Evolutionary conservation across 208 protist genomes (phyloP).

Genomic region (Wallacemonas sp.): DNA sequence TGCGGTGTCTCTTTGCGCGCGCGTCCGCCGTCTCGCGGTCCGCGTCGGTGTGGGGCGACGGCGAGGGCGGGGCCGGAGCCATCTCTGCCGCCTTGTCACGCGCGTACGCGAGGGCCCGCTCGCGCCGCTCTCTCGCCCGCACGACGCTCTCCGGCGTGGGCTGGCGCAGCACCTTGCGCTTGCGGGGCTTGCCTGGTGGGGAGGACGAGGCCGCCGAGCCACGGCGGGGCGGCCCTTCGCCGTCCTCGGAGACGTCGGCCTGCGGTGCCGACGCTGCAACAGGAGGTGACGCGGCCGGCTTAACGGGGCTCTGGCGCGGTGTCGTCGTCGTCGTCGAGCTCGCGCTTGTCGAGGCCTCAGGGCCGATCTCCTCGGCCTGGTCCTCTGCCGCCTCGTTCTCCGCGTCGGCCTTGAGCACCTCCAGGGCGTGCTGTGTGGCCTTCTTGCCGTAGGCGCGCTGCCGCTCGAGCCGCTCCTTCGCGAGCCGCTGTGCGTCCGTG

Average conservation of each 20-base stretch:
- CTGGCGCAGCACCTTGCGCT: constrained; percentile 26
- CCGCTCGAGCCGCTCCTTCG: constrained; percentile 44
- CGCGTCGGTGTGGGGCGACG: too few relatives aligned
- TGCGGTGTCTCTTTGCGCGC: too few relatives aligned
- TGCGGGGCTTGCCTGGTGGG: background rate
- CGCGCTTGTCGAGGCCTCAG: too few relatives aligned
- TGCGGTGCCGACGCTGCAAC: constrained; percentile 16
- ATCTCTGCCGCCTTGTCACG: constrained; percentile 23
- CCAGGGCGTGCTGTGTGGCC: constrained; percentile 31
- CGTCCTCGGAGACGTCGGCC: background rate
- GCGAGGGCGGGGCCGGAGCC: background rate
- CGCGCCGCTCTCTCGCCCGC: constrained; percentile 54
- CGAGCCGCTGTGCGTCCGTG: constrained; percentile 76
- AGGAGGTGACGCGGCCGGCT: too few relatives aligned
- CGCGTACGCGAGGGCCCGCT: constrained; percentile 64
- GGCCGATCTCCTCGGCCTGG: background rate
- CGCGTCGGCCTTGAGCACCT: constrained; percentile 17
- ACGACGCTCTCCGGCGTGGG: constrained; percentile 33
- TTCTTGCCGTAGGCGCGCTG: constrained; percentile 54
- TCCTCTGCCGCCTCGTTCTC: constrained; percentile 17
- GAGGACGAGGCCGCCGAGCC: background rate
- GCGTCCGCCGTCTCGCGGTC: too few relatives aligned
- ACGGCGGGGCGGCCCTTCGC: background rate
- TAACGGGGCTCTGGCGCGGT: too few relatives aligned
- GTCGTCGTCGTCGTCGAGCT: background rate